Conservation (phyloP, 2,329 filamentous ascomycete genomes). For the Phoma sp. region DNA sequence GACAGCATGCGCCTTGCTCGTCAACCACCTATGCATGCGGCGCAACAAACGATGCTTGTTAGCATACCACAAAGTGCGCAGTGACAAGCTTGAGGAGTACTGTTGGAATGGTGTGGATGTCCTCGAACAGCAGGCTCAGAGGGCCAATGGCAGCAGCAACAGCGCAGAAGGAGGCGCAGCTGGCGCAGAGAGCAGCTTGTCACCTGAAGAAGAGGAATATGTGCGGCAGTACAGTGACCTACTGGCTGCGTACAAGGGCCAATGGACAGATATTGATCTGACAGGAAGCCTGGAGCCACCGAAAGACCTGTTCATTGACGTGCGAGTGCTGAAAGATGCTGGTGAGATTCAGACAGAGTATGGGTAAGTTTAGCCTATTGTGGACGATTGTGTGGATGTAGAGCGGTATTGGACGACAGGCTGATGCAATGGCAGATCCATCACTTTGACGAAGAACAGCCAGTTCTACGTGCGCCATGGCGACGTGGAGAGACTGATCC, state of each 20-base stretch:
- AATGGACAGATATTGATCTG: slow-evolving; percentile 97
- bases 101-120: slow-evolving; percentile 92
- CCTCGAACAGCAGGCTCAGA: slow-evolving; percentile 65
- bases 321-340: slow-evolving; percentile 92
- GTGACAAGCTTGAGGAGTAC: slow-evolving; percentile 90
- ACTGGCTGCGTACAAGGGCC: slow-evolving; percentile 94
- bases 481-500: slow-evolving; percentile 92
- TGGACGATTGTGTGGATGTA: background rate
- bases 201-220: slow-evolving; percentile 96
- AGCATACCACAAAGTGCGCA: slow-evolving; percentile 89
- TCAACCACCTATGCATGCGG: slow-evolving; percentile 94
- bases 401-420: background rate
- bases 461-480: slow-evolving; percentile 97
- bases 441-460: slow-evolving; percentile 96
- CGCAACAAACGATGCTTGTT: slow-evolving; percentile 95
- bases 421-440: slow-evolving; percentile 66
- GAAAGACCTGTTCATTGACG: slow-evolving; percentile 95
- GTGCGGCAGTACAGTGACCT: slow-evolving; percentile 90
- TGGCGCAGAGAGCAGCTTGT: slow-evolving; percentile 74
- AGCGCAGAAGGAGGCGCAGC: slow-evolving; percentile 53
- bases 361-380: slow-evolving; percentile 68
- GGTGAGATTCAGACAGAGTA: slow-evolving; percentile 99
- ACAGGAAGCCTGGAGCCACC: slow-evolving; percentile 94
- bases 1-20: slow-evolving; percentile 85
- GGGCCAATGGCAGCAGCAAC: slow-evolving; percentile 51